These are phyloP conservation scores for Isoetes taiwanensis DNA, from an alignment of 75 land plant genomes.

Conservation along the genomic window DNA sequence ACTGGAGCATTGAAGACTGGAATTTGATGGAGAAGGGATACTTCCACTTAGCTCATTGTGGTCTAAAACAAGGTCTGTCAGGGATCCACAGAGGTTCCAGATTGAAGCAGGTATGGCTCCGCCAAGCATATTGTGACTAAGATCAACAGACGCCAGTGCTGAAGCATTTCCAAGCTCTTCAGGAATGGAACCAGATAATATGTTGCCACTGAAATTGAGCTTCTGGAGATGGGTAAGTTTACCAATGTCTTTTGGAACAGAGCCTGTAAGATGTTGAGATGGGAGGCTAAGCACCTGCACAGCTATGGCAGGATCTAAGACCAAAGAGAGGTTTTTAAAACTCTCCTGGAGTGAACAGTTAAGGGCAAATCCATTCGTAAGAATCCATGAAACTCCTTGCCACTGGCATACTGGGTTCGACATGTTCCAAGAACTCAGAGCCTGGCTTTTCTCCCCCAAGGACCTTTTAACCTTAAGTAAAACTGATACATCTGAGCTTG, in stretches of 20 bases:
- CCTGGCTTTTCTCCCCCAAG: too few relatives aligned
- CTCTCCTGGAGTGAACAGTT: constrained; percentile 23
- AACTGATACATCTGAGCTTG: too few relatives aligned
- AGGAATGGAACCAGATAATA: constrained; percentile 30
- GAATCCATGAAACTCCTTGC: constrained; percentile 47
- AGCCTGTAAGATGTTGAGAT: constrained; percentile 43
- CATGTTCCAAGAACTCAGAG: constrained; percentile 49
- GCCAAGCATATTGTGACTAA: constrained; percentile 32
- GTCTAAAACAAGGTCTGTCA: constrained; percentile 38
- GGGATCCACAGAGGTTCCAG: constrained; percentile 55
- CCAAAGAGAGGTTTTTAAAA: constrained; percentile 32
- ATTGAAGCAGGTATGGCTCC: constrained; percentile 55
- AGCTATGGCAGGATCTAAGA: constrained; percentile 34
- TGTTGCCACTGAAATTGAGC: constrained; percentile 41
- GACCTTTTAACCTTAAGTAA: too few relatives aligned
- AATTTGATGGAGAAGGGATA: constrained; percentile 41
- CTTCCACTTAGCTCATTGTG: constrained; percentile 37
- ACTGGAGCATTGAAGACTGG: constrained; percentile 15
- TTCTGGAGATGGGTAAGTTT: constrained; percentile 32
- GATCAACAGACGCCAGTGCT: constrained; percentile 33
- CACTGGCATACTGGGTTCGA: constrained; percentile 52
- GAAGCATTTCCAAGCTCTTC: constrained; percentile 50
- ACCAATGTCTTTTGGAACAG: constrained; percentile 40
- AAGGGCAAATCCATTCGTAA: constrained; percentile 23
- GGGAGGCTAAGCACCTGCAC: constrained; percentile 43